Conservation (phyloP, 2,329 filamentous ascomycete species). For the Penicillium digitatum region DNA sequence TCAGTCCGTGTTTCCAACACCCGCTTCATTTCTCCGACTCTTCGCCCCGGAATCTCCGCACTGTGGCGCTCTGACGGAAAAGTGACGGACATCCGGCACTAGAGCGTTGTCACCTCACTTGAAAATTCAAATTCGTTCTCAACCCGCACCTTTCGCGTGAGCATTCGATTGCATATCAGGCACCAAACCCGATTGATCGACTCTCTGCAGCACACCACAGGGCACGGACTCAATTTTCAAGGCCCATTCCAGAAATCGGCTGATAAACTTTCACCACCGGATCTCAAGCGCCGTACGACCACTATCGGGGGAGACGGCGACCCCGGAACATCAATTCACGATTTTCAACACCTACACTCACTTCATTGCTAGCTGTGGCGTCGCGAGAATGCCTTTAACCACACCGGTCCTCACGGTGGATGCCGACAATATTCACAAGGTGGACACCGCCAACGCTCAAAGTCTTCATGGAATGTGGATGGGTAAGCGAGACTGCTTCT, state of each 20-base stretch:
- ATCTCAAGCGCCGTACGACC: slow-evolving; percentile 40
- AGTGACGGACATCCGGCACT: slow-evolving; percentile 10
- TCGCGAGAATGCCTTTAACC: slow-evolving; percentile 71
- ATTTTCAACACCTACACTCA: background rate
- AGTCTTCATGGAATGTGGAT: slow-evolving; percentile 97
- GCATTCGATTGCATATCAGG: slow-evolving; percentile 18
- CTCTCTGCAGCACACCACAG: slow-evolving; percentile 19
- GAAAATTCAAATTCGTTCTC: slow-evolving; percentile 2
- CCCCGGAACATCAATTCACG: slow-evolving; percentile 34
- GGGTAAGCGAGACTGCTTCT: slow-evolving; percentile 58
- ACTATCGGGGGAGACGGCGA: slow-evolving; percentile 44
- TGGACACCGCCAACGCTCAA: slow-evolving; percentile 87
- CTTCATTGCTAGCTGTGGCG: slow-evolving; percentile 23
- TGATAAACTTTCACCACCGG: slow-evolving; percentile 17
- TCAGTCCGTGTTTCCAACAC: slow-evolving; percentile 19
- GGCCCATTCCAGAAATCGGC: slow-evolving; percentile 5
- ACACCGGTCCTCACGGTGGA: slow-evolving; percentile 88
- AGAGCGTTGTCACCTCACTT: slow-evolving; percentile 9
- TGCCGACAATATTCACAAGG: slow-evolving; percentile 85
- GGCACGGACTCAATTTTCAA: slow-evolving; percentile 14
- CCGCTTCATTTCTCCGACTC: slow-evolving; percentile 1
- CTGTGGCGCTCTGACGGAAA: slow-evolving; percentile 18
- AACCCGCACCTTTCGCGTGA: slow-evolving; percentile 4
- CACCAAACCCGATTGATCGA: slow-evolving; percentile 19
- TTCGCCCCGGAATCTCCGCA: slow-evolving; percentile 15